Base-by-base conservation (phyloP, 139 green algal species). In the Dunaliella primolecta region DNA sequence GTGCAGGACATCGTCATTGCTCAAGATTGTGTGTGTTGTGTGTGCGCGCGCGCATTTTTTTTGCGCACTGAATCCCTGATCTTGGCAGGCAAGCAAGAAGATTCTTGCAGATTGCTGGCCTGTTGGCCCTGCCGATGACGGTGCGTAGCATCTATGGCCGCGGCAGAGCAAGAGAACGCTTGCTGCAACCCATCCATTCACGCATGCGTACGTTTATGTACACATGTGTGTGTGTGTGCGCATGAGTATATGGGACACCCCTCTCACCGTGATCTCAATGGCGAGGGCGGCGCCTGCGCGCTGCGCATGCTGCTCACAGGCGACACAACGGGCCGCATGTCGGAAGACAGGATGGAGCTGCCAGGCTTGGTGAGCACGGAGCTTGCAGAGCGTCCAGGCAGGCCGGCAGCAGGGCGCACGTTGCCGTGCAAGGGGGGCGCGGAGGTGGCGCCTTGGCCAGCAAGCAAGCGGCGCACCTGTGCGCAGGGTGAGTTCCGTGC, bases 221-320 rank as follows among this genome's bases (percentile, higher is more conserved):
- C 70, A n/a, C 15, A 15, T 64, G 46, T 64, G 46, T 64, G 46
- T 64, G 46, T 64, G 46, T 64, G 46, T 64, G 46, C 15, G 46
- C 46, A 15, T 64, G 46, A 25, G 46, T 15, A 64, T 64, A 64
- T 64, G 46, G 7, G 15, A 25, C 46, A 64, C 7, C 46, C 7
- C 7, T 25, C 46, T 7, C 46, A 64, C 46, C 75, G 83, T 34
- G 77, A 34, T 32, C 77, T 34, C 77, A 81, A 36, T 21, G 77
- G 77, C 27, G 77, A 81, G 1, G 77, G 77, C 77, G 77, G n/a
- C 21, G 77, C 77, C 77, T 33, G n/a, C 21, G 77, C 77, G n/a
- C 30, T 27, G 20, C 32, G 29, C 77, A 34, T 33, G 77, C 34
- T 57, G n/a, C 31, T 81, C 23, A n/a, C 77, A 33, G 77, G 1